These are phyloP conservation scores for Solanum infundibuliforme DNA, from an alignment of 257 asterid species.

Conservation along the genomic window DNA sequence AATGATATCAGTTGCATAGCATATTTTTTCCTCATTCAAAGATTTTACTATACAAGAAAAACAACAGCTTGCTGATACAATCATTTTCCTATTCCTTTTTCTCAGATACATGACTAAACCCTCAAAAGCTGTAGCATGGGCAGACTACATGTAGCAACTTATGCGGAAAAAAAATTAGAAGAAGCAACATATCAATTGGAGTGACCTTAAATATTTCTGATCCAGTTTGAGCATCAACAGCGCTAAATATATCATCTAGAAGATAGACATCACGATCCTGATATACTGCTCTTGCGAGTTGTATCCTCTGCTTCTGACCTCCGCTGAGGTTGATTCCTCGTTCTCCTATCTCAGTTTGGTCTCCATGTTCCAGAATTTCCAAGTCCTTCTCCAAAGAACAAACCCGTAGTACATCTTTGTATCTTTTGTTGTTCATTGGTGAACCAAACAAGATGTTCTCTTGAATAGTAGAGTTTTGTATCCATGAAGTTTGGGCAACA, in stretches of 20 bases:
- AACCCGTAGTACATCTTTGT: slow-evolving; percentile 33
- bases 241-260: slow-evolving; percentile 74
- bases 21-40: neutral
- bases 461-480: slow-evolving; percentile 56
- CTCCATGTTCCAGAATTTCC: slow-evolving; percentile 55
- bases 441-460: slow-evolving; percentile 69
- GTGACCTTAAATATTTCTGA: slow-evolving; percentile 66
- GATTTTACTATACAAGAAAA: neutral
- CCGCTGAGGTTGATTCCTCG: slow-evolving; percentile 78
- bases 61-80: neutral
- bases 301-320: slow-evolving; percentile 76
- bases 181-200: neutral
- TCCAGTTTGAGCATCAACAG: slow-evolving; percentile 93
- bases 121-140: neutral
- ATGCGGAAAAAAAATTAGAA: neutral
- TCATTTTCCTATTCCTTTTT: neutral
- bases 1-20: neutral
- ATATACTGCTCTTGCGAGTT: slow-evolving; percentile 77
- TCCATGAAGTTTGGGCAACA: slow-evolving; percentile 71
- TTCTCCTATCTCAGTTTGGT: slow-evolving; percentile 69
- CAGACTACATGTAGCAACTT: neutral
- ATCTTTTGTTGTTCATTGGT: slow-evolving; percentile 37
- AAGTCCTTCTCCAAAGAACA: slow-evolving; percentile 62
- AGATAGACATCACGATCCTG: slow-evolving; percentile 61
- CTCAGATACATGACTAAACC: neutral